Evolutionary conservation across 176 grass and related monocot species (phyloP).

Genomic region (Aegilops tauschii): DNA sequence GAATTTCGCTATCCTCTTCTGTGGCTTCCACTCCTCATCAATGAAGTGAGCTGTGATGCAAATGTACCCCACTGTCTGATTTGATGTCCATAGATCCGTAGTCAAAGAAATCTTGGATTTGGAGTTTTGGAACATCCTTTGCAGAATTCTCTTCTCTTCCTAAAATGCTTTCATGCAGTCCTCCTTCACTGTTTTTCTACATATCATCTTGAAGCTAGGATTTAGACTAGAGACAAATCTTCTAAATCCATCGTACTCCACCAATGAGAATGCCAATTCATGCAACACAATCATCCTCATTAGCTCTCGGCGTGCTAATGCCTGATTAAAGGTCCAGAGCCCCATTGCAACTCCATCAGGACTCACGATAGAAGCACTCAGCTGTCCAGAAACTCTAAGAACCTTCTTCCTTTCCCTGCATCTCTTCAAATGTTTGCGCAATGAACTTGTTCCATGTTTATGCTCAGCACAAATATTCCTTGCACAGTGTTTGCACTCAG

Average conservation of each 20-base stretch:
- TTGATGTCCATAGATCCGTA: not conserved
- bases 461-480: not conserved
- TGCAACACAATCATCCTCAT: not conserved
- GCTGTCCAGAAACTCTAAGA: too few relatives aligned
- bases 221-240: not conserved
- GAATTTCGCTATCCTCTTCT: not conserved
- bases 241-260: not conserved
- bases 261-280: not conserved
- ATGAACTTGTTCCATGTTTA: too few relatives aligned
- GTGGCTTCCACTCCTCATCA: not conserved
- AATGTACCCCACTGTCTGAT: not conserved
- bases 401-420: too few relatives aligned
- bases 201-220: not conserved
- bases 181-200: not conserved
- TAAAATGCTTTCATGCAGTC: not conserved
- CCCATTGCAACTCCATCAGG: not conserved
- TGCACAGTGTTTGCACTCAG: too few relatives aligned
- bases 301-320: not conserved
- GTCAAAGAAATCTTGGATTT: not conserved
- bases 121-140: not conserved
- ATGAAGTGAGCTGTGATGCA: not conserved
- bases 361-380: not conserved
- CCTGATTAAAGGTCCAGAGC: not conserved
- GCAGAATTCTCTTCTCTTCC: not conserved
- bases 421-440: too few relatives aligned